Evolutionary conservation across 345 rosid species (phyloP).

Genomic region (Camelina sativa): DNA sequence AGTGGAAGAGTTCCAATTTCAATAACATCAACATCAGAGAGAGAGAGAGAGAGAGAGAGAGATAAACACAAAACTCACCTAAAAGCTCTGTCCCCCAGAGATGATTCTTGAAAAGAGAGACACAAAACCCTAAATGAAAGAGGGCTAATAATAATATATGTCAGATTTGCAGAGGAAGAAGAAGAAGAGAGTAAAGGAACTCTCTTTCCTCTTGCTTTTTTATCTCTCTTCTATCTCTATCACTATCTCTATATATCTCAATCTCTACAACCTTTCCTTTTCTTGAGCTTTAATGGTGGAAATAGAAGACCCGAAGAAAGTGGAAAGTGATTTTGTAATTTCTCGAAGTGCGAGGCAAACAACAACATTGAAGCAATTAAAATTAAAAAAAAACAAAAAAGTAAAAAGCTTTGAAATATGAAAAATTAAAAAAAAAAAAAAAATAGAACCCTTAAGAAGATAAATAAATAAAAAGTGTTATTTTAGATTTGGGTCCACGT

Average conservation of each 20-base stretch:
- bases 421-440: neutral
- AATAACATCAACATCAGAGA: constrained; percentile 42
- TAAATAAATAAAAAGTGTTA: neutral
- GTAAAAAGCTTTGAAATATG: constrained; percentile 16
- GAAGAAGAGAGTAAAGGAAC: constrained; percentile 43
- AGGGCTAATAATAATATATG: constrained; percentile 1
- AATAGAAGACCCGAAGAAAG: constrained; percentile 32
- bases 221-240: constrained; percentile 32
- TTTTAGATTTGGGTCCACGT: constrained; percentile 44
- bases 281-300: constrained; percentile 40
- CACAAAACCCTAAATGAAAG: constrained; percentile 35
- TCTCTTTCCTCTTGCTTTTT: constrained; percentile 20
- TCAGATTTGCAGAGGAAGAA: constrained; percentile 32
- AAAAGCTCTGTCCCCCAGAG: neutral
- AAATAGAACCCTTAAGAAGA: neutral
- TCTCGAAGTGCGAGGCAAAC: constrained; percentile 49
- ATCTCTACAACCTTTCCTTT: constrained; percentile 6
- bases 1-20: constrained; percentile 24
- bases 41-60: constrained; percentile 35
- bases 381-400: neutral
- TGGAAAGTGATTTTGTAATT: constrained; percentile 31
- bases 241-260: neutral
- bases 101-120: constrained; percentile 10
- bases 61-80: constrained; percentile 36
- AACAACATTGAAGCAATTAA: neutral